Evolutionary conservation across 768 basidiomycete species (phyloP).

Genomic region (Pulveroboletus ravenelii): DNA sequence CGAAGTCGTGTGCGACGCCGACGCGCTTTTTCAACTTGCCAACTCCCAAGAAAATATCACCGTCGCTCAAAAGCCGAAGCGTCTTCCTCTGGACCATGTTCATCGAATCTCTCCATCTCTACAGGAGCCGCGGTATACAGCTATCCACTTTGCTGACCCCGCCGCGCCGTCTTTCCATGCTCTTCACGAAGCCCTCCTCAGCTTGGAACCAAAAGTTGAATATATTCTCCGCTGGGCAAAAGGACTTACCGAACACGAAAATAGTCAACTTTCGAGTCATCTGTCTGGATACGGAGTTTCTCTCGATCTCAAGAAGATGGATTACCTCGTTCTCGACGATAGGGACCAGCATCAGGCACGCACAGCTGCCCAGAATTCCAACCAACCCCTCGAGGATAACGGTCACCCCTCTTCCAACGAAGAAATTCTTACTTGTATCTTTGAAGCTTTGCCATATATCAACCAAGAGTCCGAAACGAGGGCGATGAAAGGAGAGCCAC

Average conservation of each 20-base stretch:
- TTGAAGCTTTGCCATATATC: conserved; percentile 29
- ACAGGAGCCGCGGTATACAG: conserved; percentile 51
- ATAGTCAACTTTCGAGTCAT: conserved; percentile 33
- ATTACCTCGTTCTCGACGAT: conserved; percentile 93
- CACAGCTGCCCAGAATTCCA: not conserved
- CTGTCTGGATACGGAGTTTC: conserved; percentile 90
- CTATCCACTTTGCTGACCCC: conserved; percentile 75
- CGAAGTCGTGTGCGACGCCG: conserved; percentile 60
- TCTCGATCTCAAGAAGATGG: conserved; percentile 93
- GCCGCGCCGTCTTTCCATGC: conserved; percentile 62
- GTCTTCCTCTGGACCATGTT: conserved; percentile 77
- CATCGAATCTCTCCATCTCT: conserved; percentile 46
- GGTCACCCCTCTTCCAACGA: conserved; percentile 14
- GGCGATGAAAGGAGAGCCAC: conserved; percentile 39
- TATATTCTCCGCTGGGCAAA: conserved; percentile 61
- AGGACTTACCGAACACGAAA: conserved; percentile 33
- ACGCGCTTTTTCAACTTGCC: conserved; percentile 51
- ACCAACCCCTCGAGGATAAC: not conserved
- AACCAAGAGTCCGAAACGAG: conserved; percentile 28
- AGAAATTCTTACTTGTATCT: conserved; percentile 24
- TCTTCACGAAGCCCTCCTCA: conserved; percentile 63
- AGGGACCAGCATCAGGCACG: conserved; percentile 34
- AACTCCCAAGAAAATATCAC: conserved; percentile 42
- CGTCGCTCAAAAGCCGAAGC: conserved; percentile 27
- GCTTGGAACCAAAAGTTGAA: conserved; percentile 47